These are phyloP conservation scores for Chrysosporium queenslandicum DNA, from an alignment of 2,329 filamentous ascomycete species.

Conservation along the genomic window DNA sequence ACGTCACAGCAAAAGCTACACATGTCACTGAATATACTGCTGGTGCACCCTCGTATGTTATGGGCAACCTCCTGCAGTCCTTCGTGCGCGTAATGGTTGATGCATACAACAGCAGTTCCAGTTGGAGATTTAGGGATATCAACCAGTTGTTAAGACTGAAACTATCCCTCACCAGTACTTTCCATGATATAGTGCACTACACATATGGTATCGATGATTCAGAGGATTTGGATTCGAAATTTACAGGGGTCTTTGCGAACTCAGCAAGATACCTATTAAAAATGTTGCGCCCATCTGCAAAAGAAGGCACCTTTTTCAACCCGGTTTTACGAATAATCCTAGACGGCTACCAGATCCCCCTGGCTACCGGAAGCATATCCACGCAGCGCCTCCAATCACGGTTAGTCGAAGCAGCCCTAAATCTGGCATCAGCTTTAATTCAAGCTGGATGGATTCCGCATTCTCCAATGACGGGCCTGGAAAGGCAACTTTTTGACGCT, in stretches of 20 bases:
- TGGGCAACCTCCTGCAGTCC: slow-evolving; percentile 60
- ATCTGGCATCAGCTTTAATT: slow-evolving; percentile 60
- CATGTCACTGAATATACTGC: slow-evolving; percentile 46
- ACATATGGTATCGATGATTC: slow-evolving; percentile 65
- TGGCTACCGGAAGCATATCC: slow-evolving; percentile 53
- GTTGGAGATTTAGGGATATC: slow-evolving; percentile 68
- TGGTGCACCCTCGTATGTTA: slow-evolving; percentile 66
- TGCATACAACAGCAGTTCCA: slow-evolving; percentile 72
- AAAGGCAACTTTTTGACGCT: slow-evolving; percentile 70
- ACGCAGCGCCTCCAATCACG: slow-evolving; percentile 47
- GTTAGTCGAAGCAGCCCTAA: slow-evolving; percentile 56
- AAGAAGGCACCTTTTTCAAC: slow-evolving; percentile 62
- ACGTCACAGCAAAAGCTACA: slow-evolving; percentile 24
- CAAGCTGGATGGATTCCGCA: slow-evolving; percentile 57
- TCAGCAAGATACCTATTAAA: slow-evolving; percentile 68
- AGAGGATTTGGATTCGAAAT: slow-evolving; percentile 38
- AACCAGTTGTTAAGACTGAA: slow-evolving; percentile 61
- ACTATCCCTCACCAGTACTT: slow-evolving; percentile 55
- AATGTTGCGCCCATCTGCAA: slow-evolving; percentile 61
- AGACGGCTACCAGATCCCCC: slow-evolving; percentile 49
- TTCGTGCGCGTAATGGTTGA: slow-evolving; percentile 70
- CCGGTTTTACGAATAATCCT: slow-evolving; percentile 64
- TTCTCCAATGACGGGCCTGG: slow-evolving; percentile 54
- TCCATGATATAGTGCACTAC: slow-evolving; percentile 61
- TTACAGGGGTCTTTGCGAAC: slow-evolving; percentile 56